These are phyloP conservation scores for Alternaria gaisen DNA, from an alignment of 2,329 filamentous ascomycete genomes.

Conservation along the genomic window DNA sequence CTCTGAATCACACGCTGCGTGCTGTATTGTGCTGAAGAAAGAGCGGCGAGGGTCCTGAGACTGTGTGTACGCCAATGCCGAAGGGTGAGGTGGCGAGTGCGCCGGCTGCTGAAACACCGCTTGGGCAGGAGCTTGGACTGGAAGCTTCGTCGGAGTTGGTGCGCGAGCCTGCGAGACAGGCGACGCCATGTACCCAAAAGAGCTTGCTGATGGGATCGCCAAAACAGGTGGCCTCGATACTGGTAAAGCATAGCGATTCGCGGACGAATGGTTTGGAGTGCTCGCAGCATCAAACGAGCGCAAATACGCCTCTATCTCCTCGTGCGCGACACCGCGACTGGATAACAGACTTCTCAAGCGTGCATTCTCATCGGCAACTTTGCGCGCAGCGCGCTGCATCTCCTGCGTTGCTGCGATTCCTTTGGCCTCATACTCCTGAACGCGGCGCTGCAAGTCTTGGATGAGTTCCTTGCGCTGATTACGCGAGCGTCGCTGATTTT, in stretches of 20 bases:
- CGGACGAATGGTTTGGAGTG: not conserved
- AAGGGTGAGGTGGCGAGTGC: not conserved
- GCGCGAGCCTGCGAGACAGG: not conserved
- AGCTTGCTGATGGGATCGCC: not conserved
- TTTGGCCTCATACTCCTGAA: constrained; percentile 68
- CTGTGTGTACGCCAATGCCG: not conserved
- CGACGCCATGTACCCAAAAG: not conserved
- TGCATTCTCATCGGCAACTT: constrained; percentile 73
- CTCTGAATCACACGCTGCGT: not conserved
- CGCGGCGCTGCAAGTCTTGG: constrained; percentile 69
- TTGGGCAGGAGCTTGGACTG: not conserved
- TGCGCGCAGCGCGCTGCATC: constrained; percentile 73
- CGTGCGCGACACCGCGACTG: constrained; percentile 30
- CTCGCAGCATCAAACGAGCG: constrained; percentile 19
- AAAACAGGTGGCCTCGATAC: not conserved
- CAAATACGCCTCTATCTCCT: constrained; percentile 33
- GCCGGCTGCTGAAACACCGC: not conserved
- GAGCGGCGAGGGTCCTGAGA: not conserved
- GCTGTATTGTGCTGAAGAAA: not conserved
- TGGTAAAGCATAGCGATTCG: not conserved
- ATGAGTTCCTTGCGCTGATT: constrained; percentile 76
- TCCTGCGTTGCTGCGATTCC: constrained; percentile 73
- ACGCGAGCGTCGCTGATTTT: constrained; percentile 78
- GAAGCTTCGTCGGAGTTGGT: not conserved
- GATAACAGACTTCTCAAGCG: constrained; percentile 66